Evolutionary conservation across 306 rosid genomes (phyloP), one percentile per base, ranked within the genome.

Genomic region (Castanospermum australe): DNA sequence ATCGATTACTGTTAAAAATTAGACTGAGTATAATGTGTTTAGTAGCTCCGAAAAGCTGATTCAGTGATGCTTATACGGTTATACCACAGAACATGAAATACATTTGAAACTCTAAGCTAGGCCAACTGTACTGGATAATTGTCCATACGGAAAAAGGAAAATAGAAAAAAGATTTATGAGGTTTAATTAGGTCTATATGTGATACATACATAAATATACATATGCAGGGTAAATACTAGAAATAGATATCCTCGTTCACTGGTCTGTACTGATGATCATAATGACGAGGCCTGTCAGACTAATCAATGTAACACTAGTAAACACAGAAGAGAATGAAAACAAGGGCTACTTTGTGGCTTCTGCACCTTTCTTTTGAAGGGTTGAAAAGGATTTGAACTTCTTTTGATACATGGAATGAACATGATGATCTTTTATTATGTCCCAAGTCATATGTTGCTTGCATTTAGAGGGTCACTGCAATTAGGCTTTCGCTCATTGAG

Each of bases 401-500:
- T 47, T 4, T 15, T 47, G 22, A 50, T 50, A 5, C 56, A 50
- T 50, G 22, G n/a, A 50, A n/a, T 50, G 56, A 8, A 4, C 56
- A 50, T 50, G 3, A 28, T 28, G 5, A 12, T 12, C 5, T 50
- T 50, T 50, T 4, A 5, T 5, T 2, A 50, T n/a, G 8, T 50
- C n/a, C 32, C 21, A 55, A 21, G 14, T 6, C 5, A 55, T 22
- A 5, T 21, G 14, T 55, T 55, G 14, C 14, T 54, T 54, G 12
- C 59, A 1, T 8, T 52, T 52, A 6, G 59, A 54, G 13, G 28
- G 30, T 54, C 24, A 5, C 8, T 21, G 61, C 61, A 55, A 13
- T 55, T 68, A 87, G 82, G 39, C 54, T 33, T 59, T 65, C 33
- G 24, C 21, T 50, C 22, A 50, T 50, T 50, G 10, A 50, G 22